phyloP scores from a whole-genome alignment of 2,329 filamentous ascomycete genomes.

The Alternaria gansuensis region DNA sequence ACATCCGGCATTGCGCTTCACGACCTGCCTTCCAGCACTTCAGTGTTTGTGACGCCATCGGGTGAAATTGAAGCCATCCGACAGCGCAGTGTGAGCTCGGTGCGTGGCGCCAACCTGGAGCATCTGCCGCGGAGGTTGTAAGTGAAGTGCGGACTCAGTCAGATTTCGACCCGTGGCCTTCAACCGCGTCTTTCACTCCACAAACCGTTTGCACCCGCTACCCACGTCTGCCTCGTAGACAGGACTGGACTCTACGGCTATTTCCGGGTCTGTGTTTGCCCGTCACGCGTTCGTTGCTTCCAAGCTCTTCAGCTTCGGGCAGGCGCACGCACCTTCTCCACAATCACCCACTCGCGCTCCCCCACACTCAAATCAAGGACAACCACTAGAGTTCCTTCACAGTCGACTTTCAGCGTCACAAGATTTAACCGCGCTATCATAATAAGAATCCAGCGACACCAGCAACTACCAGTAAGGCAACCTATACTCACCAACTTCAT shows the following conservation, averaged over 20 bases:
- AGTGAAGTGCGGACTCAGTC: constrained; percentile 4
- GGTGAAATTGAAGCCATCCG: constrained; percentile 46
- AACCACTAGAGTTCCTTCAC: not conserved
- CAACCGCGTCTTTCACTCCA: constrained; percentile 1
- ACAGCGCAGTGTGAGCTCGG: constrained; percentile 27
- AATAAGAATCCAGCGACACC: not conserved
- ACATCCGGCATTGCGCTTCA: constrained; percentile 54
- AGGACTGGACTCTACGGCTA: not conserved
- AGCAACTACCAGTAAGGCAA: not conserved
- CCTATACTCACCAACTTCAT: not conserved
- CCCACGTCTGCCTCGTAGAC: no score
- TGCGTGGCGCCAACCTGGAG: constrained; percentile 7
- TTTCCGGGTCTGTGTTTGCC: constrained; percentile 5
- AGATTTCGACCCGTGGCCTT: not conserved
- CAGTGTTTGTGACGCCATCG: constrained; percentile 69
- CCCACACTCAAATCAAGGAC: constrained; percentile 7
- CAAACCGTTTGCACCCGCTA: constrained; percentile 7
- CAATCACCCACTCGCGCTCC: constrained; percentile 9
- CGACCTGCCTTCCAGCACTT: constrained; percentile 67
- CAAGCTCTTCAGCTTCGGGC: constrained; percentile 12
- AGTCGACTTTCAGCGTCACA: not conserved
- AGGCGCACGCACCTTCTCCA: constrained; percentile 27
- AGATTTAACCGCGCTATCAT: not conserved
- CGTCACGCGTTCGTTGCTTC: constrained; percentile 9
- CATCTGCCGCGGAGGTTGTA: constrained; percentile 21